phyloP scores from a whole-genome alignment of 768 basidiomycete genomes.

The Leccinum uliginosum region DNA sequence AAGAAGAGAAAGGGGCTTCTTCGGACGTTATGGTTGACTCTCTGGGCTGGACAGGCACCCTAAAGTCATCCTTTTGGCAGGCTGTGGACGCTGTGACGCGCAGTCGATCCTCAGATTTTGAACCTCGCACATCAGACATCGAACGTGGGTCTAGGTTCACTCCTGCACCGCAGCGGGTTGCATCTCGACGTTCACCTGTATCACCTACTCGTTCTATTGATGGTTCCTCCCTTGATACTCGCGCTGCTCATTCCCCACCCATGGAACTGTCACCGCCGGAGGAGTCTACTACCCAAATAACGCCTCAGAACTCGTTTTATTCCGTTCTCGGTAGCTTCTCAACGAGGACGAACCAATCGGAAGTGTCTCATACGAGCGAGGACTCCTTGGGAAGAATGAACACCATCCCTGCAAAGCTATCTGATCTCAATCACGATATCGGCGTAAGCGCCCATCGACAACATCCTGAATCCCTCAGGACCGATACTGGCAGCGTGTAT shows the following conservation, averaged over 20 bases:
- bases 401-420: background rate
- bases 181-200: slow-evolving; percentile 11
- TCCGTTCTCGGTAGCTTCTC: background rate
- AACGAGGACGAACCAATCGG: background rate
- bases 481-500: slow-evolving; percentile 21
- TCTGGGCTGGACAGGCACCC: slow-evolving; percentile 38
- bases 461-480: slow-evolving; percentile 1
- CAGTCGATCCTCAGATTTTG: slow-evolving; percentile 28
- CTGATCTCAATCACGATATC: slow-evolving; percentile 5
- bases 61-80: slow-evolving; percentile 43
- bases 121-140: background rate
- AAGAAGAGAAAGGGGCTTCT: background rate
- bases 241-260: background rate
- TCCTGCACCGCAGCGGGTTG: slow-evolving; percentile 16
- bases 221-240: background rate
- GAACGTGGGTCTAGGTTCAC: slow-evolving; percentile 19
- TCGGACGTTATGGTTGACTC: slow-evolving; percentile 7
- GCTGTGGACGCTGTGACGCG: slow-evolving; percentile 49
- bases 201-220: background rate
- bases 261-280: background rate
- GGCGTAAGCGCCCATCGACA: background rate
- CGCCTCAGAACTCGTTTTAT: background rate
- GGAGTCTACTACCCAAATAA: background rate
- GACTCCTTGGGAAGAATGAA: background rate
- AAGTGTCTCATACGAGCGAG: background rate